Evolutionary conservation across 805 yeast genomes (phyloP).

Genomic region (Metschnikowia gruessii): DNA sequence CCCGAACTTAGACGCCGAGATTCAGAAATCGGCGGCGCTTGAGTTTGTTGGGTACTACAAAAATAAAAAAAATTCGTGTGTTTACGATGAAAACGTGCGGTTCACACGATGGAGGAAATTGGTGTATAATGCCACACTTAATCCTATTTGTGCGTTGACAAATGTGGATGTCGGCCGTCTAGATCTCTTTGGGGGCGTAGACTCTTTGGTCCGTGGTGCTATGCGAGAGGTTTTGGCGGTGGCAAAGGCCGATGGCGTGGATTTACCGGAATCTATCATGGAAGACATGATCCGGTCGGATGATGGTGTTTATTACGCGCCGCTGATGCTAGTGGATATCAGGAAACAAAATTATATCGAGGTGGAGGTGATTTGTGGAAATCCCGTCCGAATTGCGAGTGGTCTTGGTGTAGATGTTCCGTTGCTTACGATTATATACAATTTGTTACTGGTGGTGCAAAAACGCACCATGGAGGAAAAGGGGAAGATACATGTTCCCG

Average conservation of each 20-base stretch:
- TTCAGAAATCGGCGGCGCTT: constrained; percentile 34
- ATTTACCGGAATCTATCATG: constrained; percentile 20
- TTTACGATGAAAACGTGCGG: constrained; percentile 44
- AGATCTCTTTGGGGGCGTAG: constrained; percentile 22
- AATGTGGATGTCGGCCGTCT: constrained; percentile 57
- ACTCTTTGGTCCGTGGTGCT: constrained; percentile 19
- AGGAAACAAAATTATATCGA: constrained; percentile 39
- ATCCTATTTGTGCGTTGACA: constrained; percentile 59
- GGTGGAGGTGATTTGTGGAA: constrained; percentile 40
- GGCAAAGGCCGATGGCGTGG: constrained; percentile 27
- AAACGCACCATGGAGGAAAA: constrained; percentile 20
- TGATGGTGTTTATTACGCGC: constrained; percentile 37
- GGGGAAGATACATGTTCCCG: constrained; percentile 23
- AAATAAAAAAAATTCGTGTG: constrained; percentile 41
- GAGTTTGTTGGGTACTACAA: constrained; percentile 47
- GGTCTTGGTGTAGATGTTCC: constrained; percentile 34
- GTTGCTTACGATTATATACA: constrained; percentile 23
- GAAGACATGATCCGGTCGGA: constrained; percentile 24
- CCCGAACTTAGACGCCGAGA: constrained; percentile 28
- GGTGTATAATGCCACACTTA: constrained; percentile 65
- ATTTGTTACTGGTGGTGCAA: constrained; percentile 24
- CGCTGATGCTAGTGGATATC: constrained; percentile 41
- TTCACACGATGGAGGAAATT: constrained; percentile 63
- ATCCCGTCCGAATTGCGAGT: constrained; percentile 38
- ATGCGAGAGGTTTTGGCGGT: constrained; percentile 25